These are phyloP conservation scores for Chaetomium cochliodes DNA, from an alignment of 495 filamentous ascomycete genomes.

Conservation along the genomic window DNA sequence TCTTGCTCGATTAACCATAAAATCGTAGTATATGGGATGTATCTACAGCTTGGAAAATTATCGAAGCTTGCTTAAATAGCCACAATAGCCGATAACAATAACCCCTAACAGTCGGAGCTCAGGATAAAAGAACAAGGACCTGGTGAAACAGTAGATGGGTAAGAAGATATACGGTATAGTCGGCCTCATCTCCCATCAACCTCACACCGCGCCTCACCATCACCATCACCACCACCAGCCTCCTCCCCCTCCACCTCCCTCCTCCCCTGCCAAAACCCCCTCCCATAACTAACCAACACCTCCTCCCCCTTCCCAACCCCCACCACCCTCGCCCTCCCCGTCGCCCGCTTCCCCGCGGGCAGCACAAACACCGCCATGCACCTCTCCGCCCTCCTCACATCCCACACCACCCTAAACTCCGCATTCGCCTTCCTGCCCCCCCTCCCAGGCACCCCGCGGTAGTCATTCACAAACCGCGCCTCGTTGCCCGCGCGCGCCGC, in stretches of 20 bases:
- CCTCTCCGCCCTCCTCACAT: constrained; percentile 45
- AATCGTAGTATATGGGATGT: too few relatives aligned
- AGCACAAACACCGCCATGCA: constrained; percentile 64
- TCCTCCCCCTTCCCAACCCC: constrained; percentile 30
- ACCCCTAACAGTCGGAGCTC: too few relatives aligned
- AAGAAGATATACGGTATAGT: too few relatives aligned
- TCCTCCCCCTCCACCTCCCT: constrained; percentile 32
- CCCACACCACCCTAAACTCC: constrained; percentile 60
- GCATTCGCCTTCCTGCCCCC: constrained; percentile 50
- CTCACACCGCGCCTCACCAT: not conserved
- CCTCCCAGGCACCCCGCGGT: constrained; percentile 55
- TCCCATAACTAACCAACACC: constrained; percentile 66
- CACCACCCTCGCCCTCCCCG: constrained; percentile 41
- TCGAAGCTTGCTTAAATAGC: too few relatives aligned
- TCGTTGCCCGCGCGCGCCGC: constrained; percentile 63
- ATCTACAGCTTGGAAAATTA: too few relatives aligned
- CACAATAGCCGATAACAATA: too few relatives aligned
- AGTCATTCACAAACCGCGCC: constrained; percentile 72
- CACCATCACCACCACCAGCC: not conserved
- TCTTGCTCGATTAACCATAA: too few relatives aligned
- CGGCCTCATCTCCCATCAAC: too few relatives aligned
- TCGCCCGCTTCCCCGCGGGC: constrained; percentile 52
- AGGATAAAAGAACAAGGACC: too few relatives aligned
- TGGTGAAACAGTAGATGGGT: too few relatives aligned
- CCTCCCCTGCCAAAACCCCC: constrained; percentile 57